Evolutionary conservation across 2,329 filamentous ascomycete species (phyloP), one percentile per base, ranked within the genome.

Genomic region (Didymella segeticola): DNA sequence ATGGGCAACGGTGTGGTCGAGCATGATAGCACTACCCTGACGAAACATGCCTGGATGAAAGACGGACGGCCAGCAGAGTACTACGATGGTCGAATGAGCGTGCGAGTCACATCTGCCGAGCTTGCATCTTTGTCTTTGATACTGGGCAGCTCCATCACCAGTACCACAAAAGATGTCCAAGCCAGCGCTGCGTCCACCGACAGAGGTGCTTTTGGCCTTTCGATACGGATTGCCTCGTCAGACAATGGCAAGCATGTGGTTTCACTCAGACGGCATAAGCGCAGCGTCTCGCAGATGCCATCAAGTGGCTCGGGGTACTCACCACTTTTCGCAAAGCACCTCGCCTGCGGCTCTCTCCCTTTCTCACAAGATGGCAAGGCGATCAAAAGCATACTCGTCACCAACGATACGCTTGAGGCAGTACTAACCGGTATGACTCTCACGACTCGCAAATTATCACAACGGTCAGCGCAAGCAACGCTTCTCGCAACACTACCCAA

Each of bases 251-350:
- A 45, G 26, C 57, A 63, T 26, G 59, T 63, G 11, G 45, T 73
- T 9, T 61, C 61, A 1, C 59, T 74, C 14, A 51, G 38, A 26
- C 60, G 64, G 26, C 62, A 67, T 34, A 70, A 64, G 31, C 66
- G 60, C 10, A 62, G 49, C 15, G 57, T 63, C 22, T 52, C 62
- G 2, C 68, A 72, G 27, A 55, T 61, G 17, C 62, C 65, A 2
- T 50, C 64, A 1, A 57, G 47, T 26, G 65, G 66, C 22, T 67
- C 67, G 1, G 56, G 65, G 7, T 63, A 65, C 38, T 73, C 69
- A n/a, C 56, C 61, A 5, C 58, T 73, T 7, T 68, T 61, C 45
- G 69, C 70, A 34, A 74, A 73, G 47, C 70, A 74, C 37, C 45
- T 73, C 8, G 68, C 69, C 9, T 62, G 59, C 9, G 69, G 70